Conservation (phyloP, 768 basidiomycete genomes). For the Boletus eberwhitei region DNA sequence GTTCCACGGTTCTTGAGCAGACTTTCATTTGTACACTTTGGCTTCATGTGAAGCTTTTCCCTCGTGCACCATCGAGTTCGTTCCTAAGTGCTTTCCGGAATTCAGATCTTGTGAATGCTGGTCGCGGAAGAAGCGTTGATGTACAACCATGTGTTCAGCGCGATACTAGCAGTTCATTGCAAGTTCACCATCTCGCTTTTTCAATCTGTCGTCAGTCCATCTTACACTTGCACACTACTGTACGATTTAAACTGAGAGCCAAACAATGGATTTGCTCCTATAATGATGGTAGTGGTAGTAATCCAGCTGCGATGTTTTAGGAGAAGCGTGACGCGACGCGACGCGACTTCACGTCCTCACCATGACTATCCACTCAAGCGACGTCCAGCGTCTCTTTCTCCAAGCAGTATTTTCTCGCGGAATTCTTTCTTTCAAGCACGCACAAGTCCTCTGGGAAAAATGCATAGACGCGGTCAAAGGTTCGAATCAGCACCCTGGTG, state of each 20-base stretch:
- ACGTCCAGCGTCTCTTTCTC: constrained; percentile 74
- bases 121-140: neutral
- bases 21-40: too few relatives aligned
- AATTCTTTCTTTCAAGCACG: constrained; percentile 61
- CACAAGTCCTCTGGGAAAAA: constrained; percentile 62
- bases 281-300: neutral
- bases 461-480: constrained; percentile 68
- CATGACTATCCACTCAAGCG: constrained; percentile 48
- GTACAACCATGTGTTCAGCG: too few relatives aligned
- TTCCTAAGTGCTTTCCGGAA: neutral
- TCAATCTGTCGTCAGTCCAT: neutral
- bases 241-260: too few relatives aligned
- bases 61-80: neutral
- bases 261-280: neutral
- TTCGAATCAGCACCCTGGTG: constrained; percentile 32
- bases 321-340: neutral
- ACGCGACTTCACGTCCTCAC: neutral
- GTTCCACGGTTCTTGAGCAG: too few relatives aligned
- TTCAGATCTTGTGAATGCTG: neutral
- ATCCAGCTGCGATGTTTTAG: too few relatives aligned
- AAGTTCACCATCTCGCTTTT: neutral
- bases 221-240: too few relatives aligned
- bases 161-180: too few relatives aligned
- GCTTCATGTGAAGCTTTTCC: neutral
- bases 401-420: constrained; percentile 75